A percentile compares a stretch with the other conserved stretches of the same genome.
phyloP scores from a whole-genome alignment of 352 stramenopile species.

The Globisporangium perplexum region DNA sequence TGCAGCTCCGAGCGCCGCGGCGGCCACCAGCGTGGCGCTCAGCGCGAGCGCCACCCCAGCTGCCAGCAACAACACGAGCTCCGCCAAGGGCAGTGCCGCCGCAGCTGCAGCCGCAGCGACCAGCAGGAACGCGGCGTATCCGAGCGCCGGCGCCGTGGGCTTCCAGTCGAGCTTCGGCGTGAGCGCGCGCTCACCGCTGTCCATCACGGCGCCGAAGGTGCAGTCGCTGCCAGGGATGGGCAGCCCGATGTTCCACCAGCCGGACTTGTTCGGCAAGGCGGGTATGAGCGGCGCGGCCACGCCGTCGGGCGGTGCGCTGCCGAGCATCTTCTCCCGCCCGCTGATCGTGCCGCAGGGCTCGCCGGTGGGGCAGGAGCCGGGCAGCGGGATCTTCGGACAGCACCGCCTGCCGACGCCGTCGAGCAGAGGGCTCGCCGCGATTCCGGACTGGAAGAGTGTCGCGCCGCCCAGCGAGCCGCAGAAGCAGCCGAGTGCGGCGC shows the following conservation, averaged over 20 bases:
- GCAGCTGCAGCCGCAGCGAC: background rate
- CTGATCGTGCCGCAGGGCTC: slow-evolving; percentile 34
- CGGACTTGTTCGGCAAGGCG: slow-evolving; percentile 27
- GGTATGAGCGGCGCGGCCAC: slow-evolving; percentile 10
- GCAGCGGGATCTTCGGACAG: slow-evolving; percentile 1
- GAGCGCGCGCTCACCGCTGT: slow-evolving; percentile 24
- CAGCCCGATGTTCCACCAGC: slow-evolving; percentile 30
- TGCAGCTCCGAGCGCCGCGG: background rate
- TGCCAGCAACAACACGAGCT: background rate
- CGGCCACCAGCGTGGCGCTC: background rate
- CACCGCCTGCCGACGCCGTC: slow-evolving; percentile 11
- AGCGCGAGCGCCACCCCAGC: background rate
- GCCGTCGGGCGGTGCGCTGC: slow-evolving; percentile 26
- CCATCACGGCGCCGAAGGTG: slow-evolving; percentile 36
- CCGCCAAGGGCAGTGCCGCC: slow-evolving; percentile 1
- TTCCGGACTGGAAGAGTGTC: slow-evolving; percentile 13
- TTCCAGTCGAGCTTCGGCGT: slow-evolving; percentile 10
- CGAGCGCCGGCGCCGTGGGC: slow-evolving; percentile 6
- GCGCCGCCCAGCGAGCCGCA: background rate
- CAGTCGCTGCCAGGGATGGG: slow-evolving; percentile 13
- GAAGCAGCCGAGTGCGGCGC: background rate
- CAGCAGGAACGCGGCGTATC: slow-evolving; percentile 10
- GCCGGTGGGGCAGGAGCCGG: slow-evolving; percentile 4
- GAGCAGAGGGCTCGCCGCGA: background rate
- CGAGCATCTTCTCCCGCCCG: slow-evolving; percentile 41